phyloP scores from a whole-genome alignment of 352 stramenopile species.

The Elongisporangium senticosum region DNA sequence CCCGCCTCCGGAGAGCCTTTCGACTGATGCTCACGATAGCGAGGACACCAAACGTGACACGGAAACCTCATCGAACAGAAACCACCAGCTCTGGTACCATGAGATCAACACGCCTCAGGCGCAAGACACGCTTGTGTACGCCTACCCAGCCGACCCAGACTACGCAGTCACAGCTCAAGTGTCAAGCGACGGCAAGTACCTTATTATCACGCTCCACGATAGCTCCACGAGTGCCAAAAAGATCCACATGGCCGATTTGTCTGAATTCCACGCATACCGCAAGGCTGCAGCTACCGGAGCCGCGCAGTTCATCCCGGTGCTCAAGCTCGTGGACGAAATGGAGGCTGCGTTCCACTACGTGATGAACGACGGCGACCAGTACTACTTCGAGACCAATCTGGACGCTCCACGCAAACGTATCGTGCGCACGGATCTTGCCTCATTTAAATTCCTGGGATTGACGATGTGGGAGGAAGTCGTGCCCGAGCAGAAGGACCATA shows the following conservation, averaged over 20 bases:
- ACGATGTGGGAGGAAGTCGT: constrained; percentile 75
- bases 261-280: constrained; percentile 43
- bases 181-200: constrained; percentile 70
- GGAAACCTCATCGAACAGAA: constrained; percentile 70
- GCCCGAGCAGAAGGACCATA: constrained; percentile 57
- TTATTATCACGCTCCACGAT: constrained; percentile 74
- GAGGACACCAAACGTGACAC: constrained; percentile 59
- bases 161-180: constrained; percentile 64
- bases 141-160: constrained; percentile 67
- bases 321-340: constrained; percentile 87
- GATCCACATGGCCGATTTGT: constrained; percentile 67
- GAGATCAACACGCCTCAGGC: constrained; percentile 56
- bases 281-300: constrained; percentile 10
- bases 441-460: constrained; percentile 1
- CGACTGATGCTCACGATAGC: constrained; percentile 30
- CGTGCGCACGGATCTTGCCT: constrained; percentile 38
- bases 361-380: constrained; percentile 81
- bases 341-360: constrained; percentile 81
- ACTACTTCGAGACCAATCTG: constrained; percentile 86
- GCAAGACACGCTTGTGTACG: constrained; percentile 73
- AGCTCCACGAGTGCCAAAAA: constrained; percentile 89
- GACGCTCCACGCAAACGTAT: constrained; percentile 78
- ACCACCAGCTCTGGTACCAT: constrained; percentile 84
- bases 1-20: constrained; percentile 48
- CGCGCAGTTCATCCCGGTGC: constrained; percentile 33